A percentile compares a stretch with the other conserved stretches of the same genome.
Evolutionary conservation across 257 asterid species (phyloP).

Genomic region (Przewalskia tangutica): DNA sequence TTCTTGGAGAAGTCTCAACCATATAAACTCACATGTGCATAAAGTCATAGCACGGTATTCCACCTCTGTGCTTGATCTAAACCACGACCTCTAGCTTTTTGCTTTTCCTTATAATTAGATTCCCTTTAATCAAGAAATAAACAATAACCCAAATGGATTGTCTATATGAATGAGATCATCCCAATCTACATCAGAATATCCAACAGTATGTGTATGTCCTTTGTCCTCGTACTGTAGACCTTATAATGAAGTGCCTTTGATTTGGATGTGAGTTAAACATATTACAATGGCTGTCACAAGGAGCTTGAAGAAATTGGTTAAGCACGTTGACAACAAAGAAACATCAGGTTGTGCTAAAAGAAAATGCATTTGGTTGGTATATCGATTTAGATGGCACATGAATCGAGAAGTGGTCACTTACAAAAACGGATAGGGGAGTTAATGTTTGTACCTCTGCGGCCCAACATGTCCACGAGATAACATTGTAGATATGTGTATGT

Average conservation of each 20-base stretch:
- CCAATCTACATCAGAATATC: neutral
- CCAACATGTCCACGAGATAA: neutral
- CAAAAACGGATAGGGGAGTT: neutral
- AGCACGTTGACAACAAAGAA: neutral
- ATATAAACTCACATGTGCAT: neutral
- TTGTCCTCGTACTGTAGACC: neutral
- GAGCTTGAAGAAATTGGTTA: neutral
- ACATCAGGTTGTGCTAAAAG: neutral
- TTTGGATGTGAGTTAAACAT: neutral
- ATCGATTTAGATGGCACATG: neutral
- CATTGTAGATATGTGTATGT: neutral
- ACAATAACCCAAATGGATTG: neutral
- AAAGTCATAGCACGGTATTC: neutral
- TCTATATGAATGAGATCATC: neutral
- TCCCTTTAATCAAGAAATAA: neutral
- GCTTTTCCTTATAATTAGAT: too few relatives aligned
- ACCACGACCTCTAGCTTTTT: neutral
- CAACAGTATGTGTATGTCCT: neutral
- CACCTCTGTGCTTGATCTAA: neutral
- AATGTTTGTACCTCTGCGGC: neutral
- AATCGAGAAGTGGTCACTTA: neutral
- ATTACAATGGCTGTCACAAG: neutral
- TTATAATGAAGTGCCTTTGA: neutral
- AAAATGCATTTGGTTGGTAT: neutral
- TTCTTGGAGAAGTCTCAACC: neutral